These are phyloP conservation scores for Aureobasidium mangrovei DNA, from an alignment of 2,329 filamentous ascomycete genomes.

Conservation along the genomic window DNA sequence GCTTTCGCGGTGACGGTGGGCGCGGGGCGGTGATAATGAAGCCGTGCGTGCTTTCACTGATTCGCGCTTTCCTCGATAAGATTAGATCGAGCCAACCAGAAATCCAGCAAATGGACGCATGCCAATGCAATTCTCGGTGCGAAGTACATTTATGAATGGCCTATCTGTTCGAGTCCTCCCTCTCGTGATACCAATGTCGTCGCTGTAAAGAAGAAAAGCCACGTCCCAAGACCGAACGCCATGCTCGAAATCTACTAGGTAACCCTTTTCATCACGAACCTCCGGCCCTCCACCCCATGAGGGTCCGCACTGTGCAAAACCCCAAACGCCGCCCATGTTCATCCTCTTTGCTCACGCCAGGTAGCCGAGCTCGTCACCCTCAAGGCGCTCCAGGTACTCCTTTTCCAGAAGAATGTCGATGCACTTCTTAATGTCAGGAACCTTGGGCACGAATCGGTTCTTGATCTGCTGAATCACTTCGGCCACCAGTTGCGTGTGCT, in stretches of 20 bases:
- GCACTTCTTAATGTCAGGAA: slow-evolving; percentile 97
- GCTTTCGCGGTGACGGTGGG: background rate
- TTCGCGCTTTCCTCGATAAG: slow-evolving; percentile 4
- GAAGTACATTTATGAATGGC: no score
- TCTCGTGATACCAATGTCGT: no score
- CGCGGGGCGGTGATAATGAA: background rate
- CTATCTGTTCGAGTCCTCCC: no score
- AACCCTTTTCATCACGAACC: slow-evolving; percentile 4
- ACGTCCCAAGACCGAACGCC: slow-evolving; percentile 11
- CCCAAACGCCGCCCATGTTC: slow-evolving; percentile 6
- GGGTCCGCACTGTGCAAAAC: background rate
- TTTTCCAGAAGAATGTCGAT: slow-evolving; percentile 98
- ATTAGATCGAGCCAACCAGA: background rate
- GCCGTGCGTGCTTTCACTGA: background rate
- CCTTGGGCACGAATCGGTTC: slow-evolving; percentile 83
- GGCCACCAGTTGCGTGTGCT: slow-evolving; percentile 86
- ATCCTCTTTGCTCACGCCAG: slow-evolving; percentile 54
- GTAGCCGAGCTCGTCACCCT: slow-evolving; percentile 90
- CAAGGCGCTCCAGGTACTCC: slow-evolving; percentile 92
- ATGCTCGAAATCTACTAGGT: slow-evolving; percentile 12
- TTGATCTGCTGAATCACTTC: slow-evolving; percentile 96
- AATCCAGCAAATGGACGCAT: no score
- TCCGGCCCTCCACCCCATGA: slow-evolving; percentile 8
- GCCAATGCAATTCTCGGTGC: no score
- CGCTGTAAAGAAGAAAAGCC: no score